A percentile compares a stretch with the other conserved stretches of the same genome.
Evolutionary conservation across 2,329 filamentous ascomycete genomes (phyloP).

Genomic region (Aspergillus eucalypticola): DNA sequence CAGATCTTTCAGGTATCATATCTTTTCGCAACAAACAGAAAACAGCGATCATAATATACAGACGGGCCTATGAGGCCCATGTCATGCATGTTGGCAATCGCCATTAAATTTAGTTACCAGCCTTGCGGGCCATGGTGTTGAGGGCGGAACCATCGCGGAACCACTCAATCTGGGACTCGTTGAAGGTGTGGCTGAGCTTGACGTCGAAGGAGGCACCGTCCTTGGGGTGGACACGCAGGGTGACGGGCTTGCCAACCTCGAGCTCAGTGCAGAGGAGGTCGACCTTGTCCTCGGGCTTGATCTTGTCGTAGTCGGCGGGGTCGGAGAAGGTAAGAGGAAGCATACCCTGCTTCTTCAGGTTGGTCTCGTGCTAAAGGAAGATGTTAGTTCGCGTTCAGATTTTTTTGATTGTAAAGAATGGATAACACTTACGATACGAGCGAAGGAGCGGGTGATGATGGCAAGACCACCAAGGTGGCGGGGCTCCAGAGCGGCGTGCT

Average conservation of each 20-base stretch:
- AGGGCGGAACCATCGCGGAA: conserved; percentile 97
- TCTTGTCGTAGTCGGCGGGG: conserved; percentile 96
- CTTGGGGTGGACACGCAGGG: conserved; percentile 88
- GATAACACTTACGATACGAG: conserved; percentile 70
- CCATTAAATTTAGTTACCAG: conserved; percentile 26
- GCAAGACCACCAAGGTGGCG: conserved; percentile 95
- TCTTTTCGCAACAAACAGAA: conserved; percentile 20
- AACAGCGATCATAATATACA: conserved; percentile 29
- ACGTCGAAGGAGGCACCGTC: conserved; percentile 79
- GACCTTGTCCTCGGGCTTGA: conserved; percentile 87
- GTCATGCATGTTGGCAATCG: background rate
- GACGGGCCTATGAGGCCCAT: conserved; percentile 12
- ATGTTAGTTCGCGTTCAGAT: conserved; percentile 19
- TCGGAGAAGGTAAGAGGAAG: conserved; percentile 94
- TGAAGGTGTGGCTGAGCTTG: conserved; percentile 92
- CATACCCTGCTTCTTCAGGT: conserved; percentile 99
- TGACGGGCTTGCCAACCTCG: conserved; percentile 88
- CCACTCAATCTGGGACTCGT: conserved; percentile 97
- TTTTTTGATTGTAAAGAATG: background rate
- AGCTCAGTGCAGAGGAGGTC: conserved; percentile 88
- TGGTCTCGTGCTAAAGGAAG: conserved; percentile 78
- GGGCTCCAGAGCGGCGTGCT: conserved; percentile 97
- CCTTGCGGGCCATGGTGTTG: conserved; percentile 93
- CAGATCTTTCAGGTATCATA: conserved; percentile 9
- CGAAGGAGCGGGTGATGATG: conserved; percentile 93